A percentile compares a stretch with the other conserved stretches of the same genome.
Conservation (phyloP, 139 green algal species). For the Tetratostichococcus sp. region DNA sequence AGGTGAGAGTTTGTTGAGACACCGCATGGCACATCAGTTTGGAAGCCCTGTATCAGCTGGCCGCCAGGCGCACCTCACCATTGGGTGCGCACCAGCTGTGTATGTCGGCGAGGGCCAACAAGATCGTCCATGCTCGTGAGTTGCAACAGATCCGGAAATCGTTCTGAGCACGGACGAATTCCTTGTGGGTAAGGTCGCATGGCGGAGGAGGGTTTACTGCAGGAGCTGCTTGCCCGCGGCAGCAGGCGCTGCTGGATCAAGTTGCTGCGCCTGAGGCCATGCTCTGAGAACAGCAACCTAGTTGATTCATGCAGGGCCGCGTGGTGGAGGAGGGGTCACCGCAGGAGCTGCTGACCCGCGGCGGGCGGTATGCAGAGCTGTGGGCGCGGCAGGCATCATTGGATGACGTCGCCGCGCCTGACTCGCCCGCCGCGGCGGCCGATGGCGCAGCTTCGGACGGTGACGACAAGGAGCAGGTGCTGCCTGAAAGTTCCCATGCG, state of each 20-base stretch:
- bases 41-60: conserved; percentile 36
- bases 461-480: background rate
- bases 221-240: too few species aligned
- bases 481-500: too few species aligned
- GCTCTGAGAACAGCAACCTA: too few species aligned
- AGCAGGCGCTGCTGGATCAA: too few species aligned
- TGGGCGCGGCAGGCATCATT: conserved; percentile 56
- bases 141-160: too few species aligned
- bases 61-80: conserved; percentile 75
- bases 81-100: conserved; percentile 93
- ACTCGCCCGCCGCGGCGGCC: background rate
- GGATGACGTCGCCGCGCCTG: conserved; percentile 30
- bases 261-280: too few species aligned
- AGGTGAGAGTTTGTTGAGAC: conserved; percentile 7
- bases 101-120: conserved; percentile 82
- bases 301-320: conserved; percentile 30
- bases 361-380: conserved; percentile 68
- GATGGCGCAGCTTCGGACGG: background rate
- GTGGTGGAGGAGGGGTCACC: conserved; percentile 70
- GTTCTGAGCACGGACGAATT: too few species aligned
- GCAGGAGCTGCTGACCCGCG: conserved; percentile 58
- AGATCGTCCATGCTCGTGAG: conserved; percentile 51
- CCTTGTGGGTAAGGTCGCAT: too few species aligned
- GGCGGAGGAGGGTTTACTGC: too few species aligned
- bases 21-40: too few species aligned